Percentiles rank a stretch among this genome's conserved stretches.
These are phyloP conservation scores for Pichia rugopelliculosa DNA, from an alignment of 805 yeast species.

Conservation along the genomic window DNA sequence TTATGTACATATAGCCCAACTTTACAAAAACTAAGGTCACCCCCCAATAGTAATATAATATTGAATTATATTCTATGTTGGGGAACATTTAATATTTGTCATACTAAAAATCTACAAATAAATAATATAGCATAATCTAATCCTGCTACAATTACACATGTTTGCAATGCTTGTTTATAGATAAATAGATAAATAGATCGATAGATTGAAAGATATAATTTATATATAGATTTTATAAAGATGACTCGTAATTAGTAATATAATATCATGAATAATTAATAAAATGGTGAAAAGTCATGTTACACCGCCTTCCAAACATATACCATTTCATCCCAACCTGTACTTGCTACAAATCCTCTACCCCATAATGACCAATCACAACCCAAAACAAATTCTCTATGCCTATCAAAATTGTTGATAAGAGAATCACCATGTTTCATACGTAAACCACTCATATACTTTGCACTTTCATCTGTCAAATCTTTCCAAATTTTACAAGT, in stretches of 20 bases:
- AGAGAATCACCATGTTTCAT: slow-evolving; percentile 44
- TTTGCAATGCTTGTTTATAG: too few relatives aligned
- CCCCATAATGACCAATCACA: slow-evolving; percentile 98
- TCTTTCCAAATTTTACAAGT: slow-evolving; percentile 83
- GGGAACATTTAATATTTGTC: too few relatives aligned
- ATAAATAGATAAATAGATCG: too few relatives aligned
- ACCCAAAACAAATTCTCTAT: slow-evolving; percentile 85
- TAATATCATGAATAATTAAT: background rate
- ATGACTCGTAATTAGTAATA: background rate
- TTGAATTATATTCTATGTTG: too few relatives aligned
- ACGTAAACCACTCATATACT: slow-evolving; percentile 39
- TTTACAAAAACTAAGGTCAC: too few relatives aligned
- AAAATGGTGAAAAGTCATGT: background rate
- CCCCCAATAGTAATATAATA: too few relatives aligned
- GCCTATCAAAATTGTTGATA: slow-evolving; percentile 53
- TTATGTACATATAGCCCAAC: too few relatives aligned
- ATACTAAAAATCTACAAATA: too few relatives aligned
- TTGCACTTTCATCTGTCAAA: slow-evolving; percentile 50
- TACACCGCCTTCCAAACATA: slow-evolving; percentile 72
- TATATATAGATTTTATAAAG: background rate
- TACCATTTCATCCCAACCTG: slow-evolving; percentile 96
- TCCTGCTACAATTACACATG: too few relatives aligned
- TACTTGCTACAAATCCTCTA: slow-evolving; percentile 87
- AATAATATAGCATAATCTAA: too few relatives aligned
- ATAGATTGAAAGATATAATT: too few relatives aligned